These are phyloP conservation scores for Achlya hypogyna DNA, from an alignment of 352 stramenopile genomes.

Conservation along the genomic window DNA sequence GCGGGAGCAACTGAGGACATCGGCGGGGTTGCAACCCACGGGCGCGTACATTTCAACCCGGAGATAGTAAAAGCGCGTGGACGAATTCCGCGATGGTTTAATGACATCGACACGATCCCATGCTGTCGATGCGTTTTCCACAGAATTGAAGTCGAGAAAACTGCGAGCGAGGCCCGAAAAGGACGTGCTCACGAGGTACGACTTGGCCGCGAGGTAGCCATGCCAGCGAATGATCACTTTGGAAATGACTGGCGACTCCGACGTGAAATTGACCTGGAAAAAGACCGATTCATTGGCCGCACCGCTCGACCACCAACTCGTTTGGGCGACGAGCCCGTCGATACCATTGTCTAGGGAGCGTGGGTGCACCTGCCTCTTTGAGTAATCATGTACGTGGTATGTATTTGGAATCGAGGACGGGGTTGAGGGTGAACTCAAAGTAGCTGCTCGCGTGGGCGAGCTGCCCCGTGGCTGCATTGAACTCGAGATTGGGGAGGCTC, in stretches of 20 bases:
- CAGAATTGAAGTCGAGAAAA: conserved; percentile 37
- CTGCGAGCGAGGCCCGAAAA: conserved; percentile 34
- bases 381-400: conserved; percentile 24
- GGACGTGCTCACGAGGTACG: conserved; percentile 52
- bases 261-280: conserved; percentile 70
- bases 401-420: conserved; percentile 46
- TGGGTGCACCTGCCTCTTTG: neutral
- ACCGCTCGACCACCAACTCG: conserved; percentile 70
- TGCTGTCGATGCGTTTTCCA: conserved; percentile 31
- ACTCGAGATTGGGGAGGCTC: conserved; percentile 55
- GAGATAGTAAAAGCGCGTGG: conserved; percentile 42
- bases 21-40: conserved; percentile 34
- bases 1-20: conserved; percentile 34
- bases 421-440: conserved; percentile 60
- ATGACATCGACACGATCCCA: conserved; percentile 69
- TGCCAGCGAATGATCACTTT: conserved; percentile 69
- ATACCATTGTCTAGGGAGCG: conserved; percentile 38
- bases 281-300: conserved; percentile 40
- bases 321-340: conserved; percentile 57
- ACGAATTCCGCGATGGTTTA: conserved; percentile 30
- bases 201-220: conserved; percentile 49
- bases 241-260: conserved; percentile 31
- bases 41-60: conserved; percentile 38
- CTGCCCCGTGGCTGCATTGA: conserved; percentile 51
- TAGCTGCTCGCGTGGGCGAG: conserved; percentile 54